Base-by-base conservation (phyloP, 169 alveolate species). In the Theileria sp. region DNA sequence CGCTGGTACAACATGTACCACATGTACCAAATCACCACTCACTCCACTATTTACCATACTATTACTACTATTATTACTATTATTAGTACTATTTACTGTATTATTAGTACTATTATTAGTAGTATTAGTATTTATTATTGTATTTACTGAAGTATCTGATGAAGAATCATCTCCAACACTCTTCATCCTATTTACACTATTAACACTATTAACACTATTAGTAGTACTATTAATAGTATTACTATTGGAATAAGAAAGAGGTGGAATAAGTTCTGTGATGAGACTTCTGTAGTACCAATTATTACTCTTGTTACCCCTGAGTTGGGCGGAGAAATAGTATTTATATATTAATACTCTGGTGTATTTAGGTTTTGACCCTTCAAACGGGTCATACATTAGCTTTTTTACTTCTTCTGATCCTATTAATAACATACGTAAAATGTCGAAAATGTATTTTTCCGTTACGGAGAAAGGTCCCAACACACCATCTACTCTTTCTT, bases 311-410 rank as follows among this genome's bases (percentile, higher is more conserved):
- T 44, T 17, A 5, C n/a, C n/a, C 78, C 21, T 15, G 44, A 3
- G 34, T 28, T 66, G 2, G 77, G 21, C 5, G 36, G 36, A 32
- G 26, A 64, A 74, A 15, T 50, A 17, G 77, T 83, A 83, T 49
- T 38, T 51, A 77, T 83, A 83, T 76, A 74, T 74, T 2, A 76
- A 21, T 8, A 83, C 77, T 70, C 89, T 76, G 17, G 75, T 77
- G 78, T 70, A 83, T 76, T 69, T 83, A 50, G 89, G 89, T 30
- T 71, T 66, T 9, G 50, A 54, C n/a, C 54, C 66, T 23, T 25
- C 36, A 58, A 83, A 83, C 12, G 89, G 89, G 66, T 83, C 61
- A 73, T 7, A 23, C 23, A 61, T 54, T 62, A 83, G 69, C 17
- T 28, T 36, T 26, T 51, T 38, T 3, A 69, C 58, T 0, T 72